phyloP scores from a whole-genome alignment of 352 stramenopile genomes.

The Aphanomyces euteiches region DNA sequence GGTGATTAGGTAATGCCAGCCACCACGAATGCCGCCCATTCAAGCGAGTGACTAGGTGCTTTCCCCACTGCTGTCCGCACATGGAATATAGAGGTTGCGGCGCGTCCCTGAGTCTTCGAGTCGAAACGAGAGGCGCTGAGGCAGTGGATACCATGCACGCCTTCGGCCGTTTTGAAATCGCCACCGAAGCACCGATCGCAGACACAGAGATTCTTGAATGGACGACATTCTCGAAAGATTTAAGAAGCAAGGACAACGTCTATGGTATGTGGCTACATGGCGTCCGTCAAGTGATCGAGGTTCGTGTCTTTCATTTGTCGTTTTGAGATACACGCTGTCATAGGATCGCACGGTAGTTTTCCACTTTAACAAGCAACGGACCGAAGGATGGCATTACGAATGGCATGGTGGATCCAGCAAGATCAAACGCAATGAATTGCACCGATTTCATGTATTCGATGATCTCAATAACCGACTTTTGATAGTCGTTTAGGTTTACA shows the following conservation, averaged over 20 bases:
- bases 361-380: slow-evolving; percentile 27
- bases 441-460: slow-evolving; percentile 12
- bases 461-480: neutral
- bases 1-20: neutral
- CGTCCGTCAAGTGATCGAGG: neutral
- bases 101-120: slow-evolving; percentile 1
- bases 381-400: slow-evolving; percentile 19
- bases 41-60: neutral
- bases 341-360: neutral
- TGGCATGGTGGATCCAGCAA: slow-evolving; percentile 18
- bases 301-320: neutral
- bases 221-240: slow-evolving; percentile 9
- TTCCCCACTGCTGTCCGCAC: slow-evolving; percentile 20
- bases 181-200: neutral
- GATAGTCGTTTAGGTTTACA: slow-evolving; percentile 15
- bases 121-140: too few species aligned
- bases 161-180: slow-evolving; percentile 21
- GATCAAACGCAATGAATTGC: slow-evolving; percentile 9
- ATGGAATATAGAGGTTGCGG: slow-evolving; percentile 11
- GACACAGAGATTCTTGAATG: neutral
- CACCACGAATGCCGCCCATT: too few species aligned
- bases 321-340: neutral
- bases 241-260: slow-evolving; percentile 1
- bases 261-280: slow-evolving; percentile 3
- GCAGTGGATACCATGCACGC: neutral